These are phyloP conservation scores for Chaetomium cochliodes DNA, from an alignment of 495 filamentous ascomycete genomes.

Conservation along the genomic window DNA sequence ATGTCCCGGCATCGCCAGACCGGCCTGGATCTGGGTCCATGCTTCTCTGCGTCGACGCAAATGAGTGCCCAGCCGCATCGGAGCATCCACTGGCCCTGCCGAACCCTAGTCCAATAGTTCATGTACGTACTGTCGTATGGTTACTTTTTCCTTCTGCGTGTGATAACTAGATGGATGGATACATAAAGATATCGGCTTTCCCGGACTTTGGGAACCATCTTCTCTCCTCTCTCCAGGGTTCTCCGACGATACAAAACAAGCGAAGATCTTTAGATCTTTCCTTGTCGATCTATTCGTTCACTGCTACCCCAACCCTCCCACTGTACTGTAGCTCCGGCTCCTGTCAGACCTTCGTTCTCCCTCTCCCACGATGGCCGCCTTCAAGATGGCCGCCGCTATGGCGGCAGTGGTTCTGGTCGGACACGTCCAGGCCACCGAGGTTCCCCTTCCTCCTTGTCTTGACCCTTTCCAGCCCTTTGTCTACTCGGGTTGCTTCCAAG, in stretches of 20 bases:
- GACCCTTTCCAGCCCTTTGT: slow-evolving; percentile 49
- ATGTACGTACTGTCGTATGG: neutral
- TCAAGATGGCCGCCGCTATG: slow-evolving; percentile 33
- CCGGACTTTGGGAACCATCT: slow-evolving; percentile 1
- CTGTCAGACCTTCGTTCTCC: slow-evolving; percentile 11
- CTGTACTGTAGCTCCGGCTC: slow-evolving; percentile 9
- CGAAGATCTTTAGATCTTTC: slow-evolving; percentile 10
- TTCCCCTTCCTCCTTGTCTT: slow-evolving; percentile 43
- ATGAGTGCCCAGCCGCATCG: slow-evolving; percentile 13
- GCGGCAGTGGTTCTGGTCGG: slow-evolving; percentile 37
- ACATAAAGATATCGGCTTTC: slow-evolving; percentile 11
- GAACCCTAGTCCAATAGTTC: slow-evolving; percentile 12
- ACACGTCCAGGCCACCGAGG: slow-evolving; percentile 37
- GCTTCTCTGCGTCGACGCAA: slow-evolving; percentile 1
- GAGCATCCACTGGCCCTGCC: neutral
- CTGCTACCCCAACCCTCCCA: neutral
- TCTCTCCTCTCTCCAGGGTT: slow-evolving; percentile 16
- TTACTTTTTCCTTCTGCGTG: neutral
- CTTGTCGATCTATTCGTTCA: slow-evolving; percentile 12
- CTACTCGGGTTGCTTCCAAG: slow-evolving; percentile 53
- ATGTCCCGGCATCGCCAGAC: slow-evolving; percentile 3
- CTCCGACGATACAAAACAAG: slow-evolving; percentile 3
- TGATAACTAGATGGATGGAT: neutral
- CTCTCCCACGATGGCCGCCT: slow-evolving; percentile 25
- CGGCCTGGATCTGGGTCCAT: neutral